Percentiles rank a stretch among this genome's conserved stretches.
These are phyloP conservation scores for Starmerella apis DNA, from an alignment of 805 yeast species.

Conservation along the genomic window DNA sequence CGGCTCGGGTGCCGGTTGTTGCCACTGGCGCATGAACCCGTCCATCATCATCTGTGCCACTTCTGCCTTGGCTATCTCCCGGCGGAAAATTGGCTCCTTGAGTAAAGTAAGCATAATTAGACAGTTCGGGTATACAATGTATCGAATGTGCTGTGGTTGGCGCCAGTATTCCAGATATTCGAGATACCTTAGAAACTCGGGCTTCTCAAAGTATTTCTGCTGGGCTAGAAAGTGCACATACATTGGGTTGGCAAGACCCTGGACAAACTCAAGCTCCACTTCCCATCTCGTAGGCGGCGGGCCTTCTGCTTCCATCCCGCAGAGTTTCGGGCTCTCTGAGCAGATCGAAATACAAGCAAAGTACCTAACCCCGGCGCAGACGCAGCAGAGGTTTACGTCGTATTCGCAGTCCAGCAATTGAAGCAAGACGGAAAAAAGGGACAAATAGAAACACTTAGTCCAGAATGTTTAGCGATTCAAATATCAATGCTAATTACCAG, in stretches of 20 bases:
- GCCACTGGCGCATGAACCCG: conserved; percentile 36
- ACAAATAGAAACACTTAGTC: no score
- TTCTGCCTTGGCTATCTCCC: conserved; percentile 35
- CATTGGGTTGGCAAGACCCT: conserved; percentile 80
- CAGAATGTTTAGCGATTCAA: no score
- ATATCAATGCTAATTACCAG: no score
- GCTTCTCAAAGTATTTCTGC: conserved; percentile 61
- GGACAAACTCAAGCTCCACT: conserved; percentile 86
- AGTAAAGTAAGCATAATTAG: conserved; percentile 63
- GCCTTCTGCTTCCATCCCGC: conserved; percentile 33
- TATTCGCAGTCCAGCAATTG: no score
- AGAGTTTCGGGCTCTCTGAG: neutral
- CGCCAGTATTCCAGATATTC: conserved; percentile 82
- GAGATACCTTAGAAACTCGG: conserved; percentile 61
- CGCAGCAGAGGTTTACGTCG: no score
- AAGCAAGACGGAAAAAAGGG: no score
- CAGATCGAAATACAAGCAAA: neutral
- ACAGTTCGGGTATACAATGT: conserved; percentile 77
- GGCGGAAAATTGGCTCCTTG: conserved; percentile 34
- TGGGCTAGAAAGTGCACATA: conserved; percentile 82
- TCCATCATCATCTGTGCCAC: conserved; percentile 37
- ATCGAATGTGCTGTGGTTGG: conserved; percentile 55
- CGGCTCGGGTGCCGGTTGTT: conserved; percentile 3
- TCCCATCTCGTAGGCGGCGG: conserved; percentile 54
- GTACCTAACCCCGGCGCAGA: conserved; percentile 5